Evolutionary conservation across 2,329 filamentous ascomycete genomes (phyloP), one percentile per base, ranked within the genome.

Genomic region (Aureobasidium sp.): DNA sequence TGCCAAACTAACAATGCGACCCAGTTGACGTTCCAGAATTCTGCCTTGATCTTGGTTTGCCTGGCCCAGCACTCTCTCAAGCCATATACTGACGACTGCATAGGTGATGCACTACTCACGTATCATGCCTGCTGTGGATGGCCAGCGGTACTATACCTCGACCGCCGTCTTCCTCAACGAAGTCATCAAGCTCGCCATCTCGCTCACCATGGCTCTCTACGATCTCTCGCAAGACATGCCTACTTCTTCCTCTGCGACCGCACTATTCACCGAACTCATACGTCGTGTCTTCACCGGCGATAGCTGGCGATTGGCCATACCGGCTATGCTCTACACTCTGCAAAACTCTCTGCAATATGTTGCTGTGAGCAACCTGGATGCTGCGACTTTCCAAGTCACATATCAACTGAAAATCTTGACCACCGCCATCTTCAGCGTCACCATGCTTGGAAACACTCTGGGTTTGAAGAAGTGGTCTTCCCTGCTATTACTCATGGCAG

Each of bases 281-380:
- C 86, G 84, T 68, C 85, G 87, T 34, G 88, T 97, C 17, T 96
- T 97, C 72, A 87, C 88, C 0, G 87, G 88, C 11, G 94, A 97
- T 72, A 91, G 91, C 67, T 97, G 93, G 93, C 96, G 96, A 75
- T 78, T 99, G 66, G 91, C 90, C 9, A 86, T 97, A 45, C 94
- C 93, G 0, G 94, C 93, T 4, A 82, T 86, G 5, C 80, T 97
- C 1, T 97, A 96, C 72, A 96, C 93, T 0, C 73, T 97, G 31
- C 91, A 97, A 70, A 97, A 97, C 71, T 89, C 89, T n/a, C 78
- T 97, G 60, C 91, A 97, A 73, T 99, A 97, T 71, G 84, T 95
- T 58, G 93, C 91, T 1, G 85, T 97, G 12, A 91, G 90, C 64
- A 97, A 97, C 68, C 75, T 97, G 68, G 91, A 96, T 70, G 89